Percentiles rank a stretch among this genome's conserved stretches.
Conservation (phyloP, 495 filamentous ascomycete species). For the Penicillium salamii region DNA sequence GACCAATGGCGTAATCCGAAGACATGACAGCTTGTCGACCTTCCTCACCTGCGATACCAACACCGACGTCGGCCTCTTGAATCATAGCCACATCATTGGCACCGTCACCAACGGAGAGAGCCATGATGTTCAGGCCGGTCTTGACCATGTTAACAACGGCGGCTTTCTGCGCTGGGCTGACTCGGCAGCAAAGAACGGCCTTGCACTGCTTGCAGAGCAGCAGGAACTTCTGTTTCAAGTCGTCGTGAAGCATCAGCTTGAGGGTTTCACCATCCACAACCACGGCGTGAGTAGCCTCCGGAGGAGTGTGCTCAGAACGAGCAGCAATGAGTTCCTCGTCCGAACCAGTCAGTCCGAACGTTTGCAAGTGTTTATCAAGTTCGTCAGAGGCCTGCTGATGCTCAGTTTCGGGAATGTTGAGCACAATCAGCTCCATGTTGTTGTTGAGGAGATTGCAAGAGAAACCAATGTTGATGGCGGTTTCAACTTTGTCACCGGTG, state of each 20-base stretch:
- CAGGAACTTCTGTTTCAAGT: conserved; percentile 85
- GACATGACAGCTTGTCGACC: conserved; percentile 98
- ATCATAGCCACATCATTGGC: conserved; percentile 99
- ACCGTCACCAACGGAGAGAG: conserved; percentile 92
- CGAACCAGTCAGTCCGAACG: conserved; percentile 78
- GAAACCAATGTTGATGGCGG: conserved; percentile 99
- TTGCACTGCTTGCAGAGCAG: conserved; percentile 97
- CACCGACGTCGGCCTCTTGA: conserved; percentile 96
- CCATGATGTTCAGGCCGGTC: conserved; percentile 92
- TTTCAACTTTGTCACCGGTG: conserved; percentile 98
- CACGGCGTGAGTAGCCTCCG: conserved; percentile 86
- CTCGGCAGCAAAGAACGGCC: conserved; percentile 95
- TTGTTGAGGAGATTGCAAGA: conserved; percentile 97
- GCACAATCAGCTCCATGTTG: conserved; percentile 92
- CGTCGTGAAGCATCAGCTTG: conserved; percentile 80
- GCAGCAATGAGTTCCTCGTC: conserved; percentile 83
- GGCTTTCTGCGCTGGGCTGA: conserved; percentile 95
- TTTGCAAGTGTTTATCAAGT: conserved; percentile 67
- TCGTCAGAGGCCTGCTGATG: conserved; percentile 60
- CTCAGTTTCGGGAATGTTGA: conserved; percentile 79
- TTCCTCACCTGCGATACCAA: conserved; percentile 97
- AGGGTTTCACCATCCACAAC: conserved; percentile 96
- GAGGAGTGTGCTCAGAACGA: conserved; percentile 76
- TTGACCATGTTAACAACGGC: conserved; percentile 97
- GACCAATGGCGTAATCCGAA: conserved; percentile 96